Evolutionary conservation across 768 basidiomycete genomes (phyloP), one percentile per base, ranked within the genome.

Genomic region (Neoboletus subvelutipes): DNA sequence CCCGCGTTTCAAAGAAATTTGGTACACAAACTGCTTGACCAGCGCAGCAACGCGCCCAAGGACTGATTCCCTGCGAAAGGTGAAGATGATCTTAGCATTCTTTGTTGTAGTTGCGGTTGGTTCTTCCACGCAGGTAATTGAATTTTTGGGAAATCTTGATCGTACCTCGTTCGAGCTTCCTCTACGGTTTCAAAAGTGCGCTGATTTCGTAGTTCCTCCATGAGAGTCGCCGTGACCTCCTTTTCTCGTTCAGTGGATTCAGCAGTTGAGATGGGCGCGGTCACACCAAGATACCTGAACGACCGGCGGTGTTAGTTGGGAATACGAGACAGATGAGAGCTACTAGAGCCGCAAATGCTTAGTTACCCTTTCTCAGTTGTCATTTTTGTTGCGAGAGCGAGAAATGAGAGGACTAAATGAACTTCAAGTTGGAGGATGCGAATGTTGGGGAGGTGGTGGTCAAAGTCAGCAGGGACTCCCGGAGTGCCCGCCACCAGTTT

Each of bases 21-120:
- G 83, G 67, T 84, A 84, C 48, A 99, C 97, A 70, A 98, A 99
- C 68, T 91, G 85, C 76, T 93, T 94, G 63, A 98, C 93, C 28
- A 97, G 80, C 52, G 87, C 84, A 42, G 92, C 86, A 45, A 99
- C 85, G 45, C 91, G 87, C 18, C 92, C 95, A 20, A 99, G 82
- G 13, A 98, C 92, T 54, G 91, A 82, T 77, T 98, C 96, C 78
- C 97, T 98, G 73, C 17, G 11, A 57, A 64, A 61, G 26, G 59
- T 63, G 51, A 54, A 52, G 57, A 51, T 40, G 53, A 59, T 67
- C 61, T 69, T 55, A 71, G 71, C 20, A 45, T 52, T 51, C 58
- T 37, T 54, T 29, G 60, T 58, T 42, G 33, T 18, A 26, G 37
- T 37, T 37, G 40, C 22, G 51, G 17, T 24, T n/a, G 48, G 41